Percentiles rank a stretch among this genome's conserved stretches.
Conservation (phyloP, 768 basidiomycete genomes). For the Gloeophyllum trabeum region DNA sequence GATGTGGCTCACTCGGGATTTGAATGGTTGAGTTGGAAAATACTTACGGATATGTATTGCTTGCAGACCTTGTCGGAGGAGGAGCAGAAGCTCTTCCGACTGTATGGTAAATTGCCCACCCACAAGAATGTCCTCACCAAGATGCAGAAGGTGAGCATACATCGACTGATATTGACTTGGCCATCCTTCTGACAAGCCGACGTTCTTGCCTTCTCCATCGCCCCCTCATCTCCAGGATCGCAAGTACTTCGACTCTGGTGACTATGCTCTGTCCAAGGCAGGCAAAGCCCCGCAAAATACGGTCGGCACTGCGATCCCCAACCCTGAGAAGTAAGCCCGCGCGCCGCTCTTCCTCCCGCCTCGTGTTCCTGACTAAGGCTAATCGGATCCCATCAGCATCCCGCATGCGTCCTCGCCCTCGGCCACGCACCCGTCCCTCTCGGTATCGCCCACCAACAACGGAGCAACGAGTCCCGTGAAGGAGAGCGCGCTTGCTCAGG, state of each 20-base stretch:
- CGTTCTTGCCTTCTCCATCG: background rate
- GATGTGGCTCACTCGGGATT: too few relatives aligned
- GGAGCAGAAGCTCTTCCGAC: constrained; percentile 88
- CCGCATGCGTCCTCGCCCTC: constrained; percentile 80
- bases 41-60: background rate
- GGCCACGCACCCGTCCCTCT: constrained; percentile 36
- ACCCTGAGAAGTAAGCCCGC: constrained; percentile 79
- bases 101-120: constrained; percentile 90
- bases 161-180: too few relatives aligned
- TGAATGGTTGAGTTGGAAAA: background rate
- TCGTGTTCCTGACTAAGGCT: constrained; percentile 5
- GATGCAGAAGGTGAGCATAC: constrained; percentile 97
- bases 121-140: constrained; percentile 90
- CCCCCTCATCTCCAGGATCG: constrained; percentile 55
- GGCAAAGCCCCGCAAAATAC: constrained; percentile 79
- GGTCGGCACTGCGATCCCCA: constrained; percentile 96
- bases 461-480: constrained; percentile 42
- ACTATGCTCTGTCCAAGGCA: constrained; percentile 95
- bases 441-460: constrained; percentile 66
- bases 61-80: constrained; percentile 70
- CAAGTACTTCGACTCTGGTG: constrained; percentile 99
- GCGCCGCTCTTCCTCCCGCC: background rate
- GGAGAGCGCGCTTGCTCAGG: constrained; percentile 33
- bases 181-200: background rate
- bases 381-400: constrained; percentile 41